Conservation (phyloP, 2,329 filamentous ascomycete species). For the Neobulgaria alba region DNA sequence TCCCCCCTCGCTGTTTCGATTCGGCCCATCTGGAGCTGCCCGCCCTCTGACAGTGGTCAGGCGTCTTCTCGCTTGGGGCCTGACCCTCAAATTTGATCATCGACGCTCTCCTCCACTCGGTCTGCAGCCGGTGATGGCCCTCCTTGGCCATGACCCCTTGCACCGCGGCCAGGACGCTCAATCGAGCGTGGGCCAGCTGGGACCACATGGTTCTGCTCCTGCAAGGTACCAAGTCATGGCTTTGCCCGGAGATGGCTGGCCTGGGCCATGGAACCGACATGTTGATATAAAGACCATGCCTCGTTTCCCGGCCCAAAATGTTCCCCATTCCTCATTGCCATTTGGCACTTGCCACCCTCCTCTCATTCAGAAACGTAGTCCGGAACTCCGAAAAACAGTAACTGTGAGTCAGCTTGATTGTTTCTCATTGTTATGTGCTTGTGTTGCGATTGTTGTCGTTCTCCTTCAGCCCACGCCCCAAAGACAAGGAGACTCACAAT, state of each 20-base stretch:
- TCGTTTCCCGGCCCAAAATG: conserved; percentile 7
- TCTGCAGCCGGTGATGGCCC: conserved; percentile 12
- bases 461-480: too few relatives aligned
- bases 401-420: conserved; percentile 18
- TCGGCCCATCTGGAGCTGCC: conserved; percentile 11
- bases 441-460: conserved; percentile 1
- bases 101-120: conserved; percentile 8
- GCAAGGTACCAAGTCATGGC: conserved; percentile 11
- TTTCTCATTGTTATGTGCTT: too few relatives aligned
- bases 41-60: conserved; percentile 19
- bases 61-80: conserved; percentile 7
- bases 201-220: conserved; percentile 13
- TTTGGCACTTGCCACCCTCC: conserved; percentile 10
- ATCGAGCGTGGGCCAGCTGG: conserved; percentile 13
- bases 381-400: conserved; percentile 4
- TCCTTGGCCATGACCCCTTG: conserved; percentile 11
- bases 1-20: conserved; percentile 14
- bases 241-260: conserved; percentile 9
- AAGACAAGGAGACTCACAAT: too few relatives aligned
- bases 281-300: conserved; percentile 14
- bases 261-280: conserved; percentile 4
- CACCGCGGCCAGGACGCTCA: conserved; percentile 15
- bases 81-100: too few relatives aligned
- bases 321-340: conserved; percentile 7
- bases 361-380: conserved; percentile 7